Base-by-base conservation (phyloP, 306 rosid genomes). In the Cicer arietinum region DNA sequence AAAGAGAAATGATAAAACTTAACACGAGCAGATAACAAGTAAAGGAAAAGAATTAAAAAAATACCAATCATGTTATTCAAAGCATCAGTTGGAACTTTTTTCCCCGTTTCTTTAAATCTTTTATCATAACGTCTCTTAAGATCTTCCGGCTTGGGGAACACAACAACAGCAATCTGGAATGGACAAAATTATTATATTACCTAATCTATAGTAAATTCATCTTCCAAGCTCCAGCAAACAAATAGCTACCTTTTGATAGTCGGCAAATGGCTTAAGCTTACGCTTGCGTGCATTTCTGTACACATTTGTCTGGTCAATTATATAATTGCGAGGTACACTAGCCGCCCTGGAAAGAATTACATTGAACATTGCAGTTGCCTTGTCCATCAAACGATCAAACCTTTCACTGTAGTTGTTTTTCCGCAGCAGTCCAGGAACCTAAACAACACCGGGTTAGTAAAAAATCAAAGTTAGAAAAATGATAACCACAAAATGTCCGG, bases 261-360 rank as follows among this genome's bases (percentile, higher is more conserved):
- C 70, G 0, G 82, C 69, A 80, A 89, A 85, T 35, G 91, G 85
- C 65, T 73, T 82, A 66, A 89, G 82, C 80, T 89, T 85, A 44
- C 86, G 86, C 76, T 54, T 87, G 42, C 92, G 87, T 5, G 89
- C 89, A 74, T 40, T 82, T 85, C 76, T 88, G 82, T 76, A 84
- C 60, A 90, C 90, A 82, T 90, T 90, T 77, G 89, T 86, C 78
- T 78, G 89, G 64, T 86, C 92, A 56, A 87, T 69, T 72, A 89
- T 85, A 77, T 89, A 89, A 84, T 89, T 87, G 60, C 74, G 86
- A 50, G 88, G 91, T 20, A 76, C 73, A 8, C 13, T 82, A 78
- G 91, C 84, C 22, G 90, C 91, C 66, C 84, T 82, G 12, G 83
- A 64, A 39, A 89, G 63, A 81, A 85, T 71, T 52, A 63, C 39